Base-by-base conservation (phyloP, 2,329 filamentous ascomycete species). In the Periconia sp. region DNA sequence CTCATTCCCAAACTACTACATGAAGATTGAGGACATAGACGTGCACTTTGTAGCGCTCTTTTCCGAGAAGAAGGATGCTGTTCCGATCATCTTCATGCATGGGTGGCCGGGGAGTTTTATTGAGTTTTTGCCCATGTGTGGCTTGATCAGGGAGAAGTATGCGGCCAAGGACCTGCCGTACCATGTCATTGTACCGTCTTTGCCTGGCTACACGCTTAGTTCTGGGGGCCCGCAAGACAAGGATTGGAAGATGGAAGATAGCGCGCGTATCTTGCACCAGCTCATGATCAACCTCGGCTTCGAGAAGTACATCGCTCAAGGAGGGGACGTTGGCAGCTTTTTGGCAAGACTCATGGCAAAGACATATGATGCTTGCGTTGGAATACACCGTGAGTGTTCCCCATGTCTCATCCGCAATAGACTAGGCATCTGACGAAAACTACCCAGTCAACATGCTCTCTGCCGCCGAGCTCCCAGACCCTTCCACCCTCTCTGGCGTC, bases 41-140 rank as follows among this genome's bases (percentile, higher is more conserved):
- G 62, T 84, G 24, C 80, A 84, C 52, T 84, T 84, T 52, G 57
- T 77, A 1, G 80, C 71, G 0, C 63, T 84, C 1, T 84, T 84
- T 43, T 83, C 81, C 0, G 57, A 73, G 41, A 78, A 75, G 22
- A 50, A 66, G 3, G 74, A 79, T 49, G 82, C 81, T 0, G 66
- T 78, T 5, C 81, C 81, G 0, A 57, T 84, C 12, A 48, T 78
- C 3, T 71, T 81, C 36, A 59, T 81, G 43, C 81, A 85, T 52
- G 82, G 81, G 21, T 84, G 80, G 79, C 81, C 81, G 0, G 68
- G 68, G 7, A 74, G 71, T 7, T 80, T 84, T 46, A 59, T 80
- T 4, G 83, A 85, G 50, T 85, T 85, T 54, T 59, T 85, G 5
- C 74, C 74, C 1, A 70, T 82, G 29, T 59, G 83, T 30, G 58